A percentile compares a stretch with the other conserved stretches of the same genome.
Conservation (phyloP, 495 filamentous ascomycete species). For the Penicillium nucicola region DNA sequence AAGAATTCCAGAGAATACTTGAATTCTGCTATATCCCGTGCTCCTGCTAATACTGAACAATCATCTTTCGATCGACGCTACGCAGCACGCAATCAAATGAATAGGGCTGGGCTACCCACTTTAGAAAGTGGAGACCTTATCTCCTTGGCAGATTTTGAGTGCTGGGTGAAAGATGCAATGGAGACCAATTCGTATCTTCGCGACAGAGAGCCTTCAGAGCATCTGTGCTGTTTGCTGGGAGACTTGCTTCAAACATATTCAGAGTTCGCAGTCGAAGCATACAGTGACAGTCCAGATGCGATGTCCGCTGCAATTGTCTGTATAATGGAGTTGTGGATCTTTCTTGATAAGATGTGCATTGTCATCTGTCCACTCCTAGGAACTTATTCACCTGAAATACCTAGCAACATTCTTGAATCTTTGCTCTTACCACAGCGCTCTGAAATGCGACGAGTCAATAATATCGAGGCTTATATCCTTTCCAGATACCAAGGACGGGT, state of each 20-base stretch:
- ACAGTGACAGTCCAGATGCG: slow-evolving; percentile 41
- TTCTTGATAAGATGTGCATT: slow-evolving; percentile 50
- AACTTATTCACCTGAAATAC: slow-evolving; percentile 50
- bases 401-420: slow-evolving; percentile 33
- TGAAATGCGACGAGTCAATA: slow-evolving; percentile 47
- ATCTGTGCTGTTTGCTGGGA: slow-evolving; percentile 18
- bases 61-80: slow-evolving; percentile 5
- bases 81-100: slow-evolving; percentile 1
- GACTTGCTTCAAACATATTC: slow-evolving; percentile 29
- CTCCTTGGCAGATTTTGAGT: slow-evolving; percentile 26
- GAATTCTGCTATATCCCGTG: neutral
- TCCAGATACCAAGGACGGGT: slow-evolving; percentile 13
- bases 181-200: slow-evolving; percentile 26
- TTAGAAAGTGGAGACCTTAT: slow-evolving; percentile 9
- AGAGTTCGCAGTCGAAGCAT: slow-evolving; percentile 23
- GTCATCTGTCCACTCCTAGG: slow-evolving; percentile 36
- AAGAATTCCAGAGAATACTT: slow-evolving; percentile 5
- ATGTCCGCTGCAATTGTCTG: slow-evolving; percentile 56
- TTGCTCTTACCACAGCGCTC: slow-evolving; percentile 43
- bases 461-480: slow-evolving; percentile 48
- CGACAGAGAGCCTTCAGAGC: slow-evolving; percentile 9
- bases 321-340: slow-evolving; percentile 58
- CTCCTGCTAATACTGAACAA: neutral
- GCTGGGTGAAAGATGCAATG: slow-evolving; percentile 37
- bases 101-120: slow-evolving; percentile 6